Conservation (phyloP, 1,139 yeast genomes). For the Taphrina pruni region DNA sequence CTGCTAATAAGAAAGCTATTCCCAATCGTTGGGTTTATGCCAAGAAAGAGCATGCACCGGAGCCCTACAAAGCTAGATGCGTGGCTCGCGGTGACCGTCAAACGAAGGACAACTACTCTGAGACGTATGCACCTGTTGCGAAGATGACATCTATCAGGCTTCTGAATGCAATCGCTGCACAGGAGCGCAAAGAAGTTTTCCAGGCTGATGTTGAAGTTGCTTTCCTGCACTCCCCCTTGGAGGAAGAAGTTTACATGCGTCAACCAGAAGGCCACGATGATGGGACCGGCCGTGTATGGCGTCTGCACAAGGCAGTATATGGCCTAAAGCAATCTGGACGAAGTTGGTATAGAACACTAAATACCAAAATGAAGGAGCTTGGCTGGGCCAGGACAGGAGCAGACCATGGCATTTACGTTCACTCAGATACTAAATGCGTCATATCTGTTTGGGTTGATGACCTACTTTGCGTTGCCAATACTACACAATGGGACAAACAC, state of each 20-base stretch:
- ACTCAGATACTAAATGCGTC: neutral
- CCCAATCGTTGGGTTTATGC: too few relatives aligned
- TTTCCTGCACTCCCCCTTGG: neutral
- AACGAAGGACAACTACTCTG: neutral
- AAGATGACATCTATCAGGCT: neutral
- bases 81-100: conserved; percentile 6
- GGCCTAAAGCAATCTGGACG: conserved; percentile 33
- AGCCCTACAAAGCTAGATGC: too few relatives aligned
- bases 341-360: conserved; percentile 20
- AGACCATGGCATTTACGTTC: conserved; percentile 22
- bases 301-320: neutral
- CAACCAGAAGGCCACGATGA: conserved; percentile 8
- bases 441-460: conserved; percentile 6
- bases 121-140: conserved; percentile 10
- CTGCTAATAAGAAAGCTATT: too few relatives aligned
- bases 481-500: neutral
- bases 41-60: too few relatives aligned
- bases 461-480: neutral
- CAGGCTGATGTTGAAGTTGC: conserved; percentile 12
- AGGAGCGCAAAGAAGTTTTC: neutral
- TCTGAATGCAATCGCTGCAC: neutral
- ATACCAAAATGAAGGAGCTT: neutral
- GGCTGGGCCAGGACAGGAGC: conserved; percentile 1
- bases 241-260: neutral
- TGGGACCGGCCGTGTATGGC: neutral